Evolutionary conservation across 2,329 filamentous ascomycete species (phyloP).

Genomic region (Bretziella fagacearum): DNA sequence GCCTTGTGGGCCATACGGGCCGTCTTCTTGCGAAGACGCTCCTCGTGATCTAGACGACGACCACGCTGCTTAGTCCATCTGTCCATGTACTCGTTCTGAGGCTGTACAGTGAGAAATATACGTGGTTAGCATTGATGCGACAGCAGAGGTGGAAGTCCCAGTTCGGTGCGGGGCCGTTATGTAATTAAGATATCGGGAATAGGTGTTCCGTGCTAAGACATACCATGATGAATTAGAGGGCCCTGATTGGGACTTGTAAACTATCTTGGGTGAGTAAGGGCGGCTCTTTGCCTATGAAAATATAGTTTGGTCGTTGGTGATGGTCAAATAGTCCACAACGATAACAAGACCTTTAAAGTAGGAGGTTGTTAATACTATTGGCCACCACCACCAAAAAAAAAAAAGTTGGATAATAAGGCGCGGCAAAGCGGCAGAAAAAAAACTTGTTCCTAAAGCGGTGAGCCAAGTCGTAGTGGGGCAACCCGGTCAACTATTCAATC

Average conservation of each 20-base stretch:
- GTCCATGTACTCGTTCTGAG: slow-evolving; percentile 55
- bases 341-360: background rate
- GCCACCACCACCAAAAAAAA: background rate
- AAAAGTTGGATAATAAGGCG: slow-evolving; percentile 6
- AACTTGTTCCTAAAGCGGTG: slow-evolving; percentile 13
- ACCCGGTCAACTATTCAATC: background rate
- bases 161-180: too few species aligned
- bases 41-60: slow-evolving; percentile 58
- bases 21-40: slow-evolving; percentile 68
- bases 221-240: slow-evolving; percentile 11
- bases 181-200: too few species aligned
- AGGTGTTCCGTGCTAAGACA: background rate
- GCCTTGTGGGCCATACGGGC: slow-evolving; percentile 81
- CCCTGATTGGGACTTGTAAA: background rate
- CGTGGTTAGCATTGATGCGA: slow-evolving; percentile 3
- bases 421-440: slow-evolving; percentile 11
- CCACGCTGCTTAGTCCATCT: slow-evolving; percentile 44
- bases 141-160: too few species aligned
- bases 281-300: slow-evolving; percentile 8
- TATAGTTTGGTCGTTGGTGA: background rate
- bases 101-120: slow-evolving; percentile 29
- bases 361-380: background rate
- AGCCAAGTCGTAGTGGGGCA: slow-evolving; percentile 11
- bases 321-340: background rate
- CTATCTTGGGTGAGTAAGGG: background rate